These are phyloP conservation scores for Friedmanniomyces simplex DNA, from an alignment of 495 filamentous ascomycete genomes.

Conservation along the genomic window DNA sequence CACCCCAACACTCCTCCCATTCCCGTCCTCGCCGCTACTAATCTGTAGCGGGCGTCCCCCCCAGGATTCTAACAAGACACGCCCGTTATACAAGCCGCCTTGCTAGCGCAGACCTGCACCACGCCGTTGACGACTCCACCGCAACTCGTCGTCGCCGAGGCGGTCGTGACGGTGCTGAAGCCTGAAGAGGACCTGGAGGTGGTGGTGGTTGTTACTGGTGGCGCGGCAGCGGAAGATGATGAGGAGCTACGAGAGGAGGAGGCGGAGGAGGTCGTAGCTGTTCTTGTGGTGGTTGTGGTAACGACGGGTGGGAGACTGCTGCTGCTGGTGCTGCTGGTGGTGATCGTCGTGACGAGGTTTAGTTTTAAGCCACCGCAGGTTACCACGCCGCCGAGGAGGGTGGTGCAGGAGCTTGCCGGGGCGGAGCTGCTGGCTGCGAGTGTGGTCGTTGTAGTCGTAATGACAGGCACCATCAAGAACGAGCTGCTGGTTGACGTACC, in stretches of 20 bases:
- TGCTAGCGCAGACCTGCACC: background rate
- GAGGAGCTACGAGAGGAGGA: background rate
- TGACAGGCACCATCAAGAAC: too few relatives aligned
- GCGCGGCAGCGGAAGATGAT: background rate
- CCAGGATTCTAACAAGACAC: background rate
- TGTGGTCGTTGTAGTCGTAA: too few relatives aligned
- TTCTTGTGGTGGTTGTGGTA: background rate
- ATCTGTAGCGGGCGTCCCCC: too few relatives aligned
- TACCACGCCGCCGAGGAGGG: background rate
- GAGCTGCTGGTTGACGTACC: background rate
- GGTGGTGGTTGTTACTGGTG: background rate
- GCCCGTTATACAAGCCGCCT: background rate
- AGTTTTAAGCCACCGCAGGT: background rate
- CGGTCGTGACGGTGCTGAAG: background rate
- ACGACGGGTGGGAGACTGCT: background rate
- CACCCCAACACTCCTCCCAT: background rate
- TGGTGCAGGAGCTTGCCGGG: background rate
- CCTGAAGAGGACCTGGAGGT: background rate
- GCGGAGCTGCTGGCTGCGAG: background rate
- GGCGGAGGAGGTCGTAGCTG: background rate
- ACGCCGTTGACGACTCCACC: background rate
- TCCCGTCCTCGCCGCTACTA: background rate
- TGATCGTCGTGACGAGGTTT: background rate
- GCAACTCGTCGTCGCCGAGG: background rate
- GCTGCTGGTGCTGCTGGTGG: background rate